phyloP scores from a whole-genome alignment of 2,329 filamentous ascomycete genomes.

The Sporothrix protearum region DNA sequence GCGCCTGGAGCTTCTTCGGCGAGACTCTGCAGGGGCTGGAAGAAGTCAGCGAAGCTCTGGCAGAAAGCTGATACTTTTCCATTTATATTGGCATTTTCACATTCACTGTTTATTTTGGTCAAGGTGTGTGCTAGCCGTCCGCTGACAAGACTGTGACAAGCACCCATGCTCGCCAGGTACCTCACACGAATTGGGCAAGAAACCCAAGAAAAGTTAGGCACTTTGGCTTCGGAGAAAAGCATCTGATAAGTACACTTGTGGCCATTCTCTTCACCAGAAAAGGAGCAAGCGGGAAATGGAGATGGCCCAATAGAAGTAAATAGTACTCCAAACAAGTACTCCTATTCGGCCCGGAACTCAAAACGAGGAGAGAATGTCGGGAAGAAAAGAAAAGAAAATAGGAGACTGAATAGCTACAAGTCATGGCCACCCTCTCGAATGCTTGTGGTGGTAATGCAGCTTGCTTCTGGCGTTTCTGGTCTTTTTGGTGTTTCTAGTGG shows the following conservation, averaged over 20 bases:
- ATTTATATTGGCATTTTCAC: not conserved
- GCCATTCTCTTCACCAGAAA: too few species aligned
- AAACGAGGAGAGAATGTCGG: not conserved
- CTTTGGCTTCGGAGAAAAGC: not conserved
- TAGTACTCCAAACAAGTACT: not conserved
- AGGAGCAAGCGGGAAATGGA: not conserved
- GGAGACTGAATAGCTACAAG: not conserved
- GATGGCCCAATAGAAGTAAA: not conserved
- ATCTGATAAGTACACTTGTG: not conserved
- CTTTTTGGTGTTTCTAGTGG: not conserved
- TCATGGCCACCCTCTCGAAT: not conserved
- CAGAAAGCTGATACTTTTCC: not conserved
- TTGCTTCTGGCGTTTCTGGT: not conserved
- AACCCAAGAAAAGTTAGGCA: not conserved
- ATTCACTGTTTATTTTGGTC: not conserved
- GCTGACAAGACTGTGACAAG: not conserved
- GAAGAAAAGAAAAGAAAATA: not conserved
- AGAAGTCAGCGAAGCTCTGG: not conserved
- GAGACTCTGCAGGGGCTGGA: constrained; percentile 4
- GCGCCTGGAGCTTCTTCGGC: constrained; percentile 9
- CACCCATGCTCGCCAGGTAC: not conserved
- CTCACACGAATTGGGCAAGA: not conserved
- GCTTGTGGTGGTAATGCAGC: not conserved
- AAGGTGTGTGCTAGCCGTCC: not conserved
- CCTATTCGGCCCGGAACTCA: not conserved